Conservation (phyloP, 2,329 filamentous ascomycete genomes). For the Ceratocystis alfenasii region DNA sequence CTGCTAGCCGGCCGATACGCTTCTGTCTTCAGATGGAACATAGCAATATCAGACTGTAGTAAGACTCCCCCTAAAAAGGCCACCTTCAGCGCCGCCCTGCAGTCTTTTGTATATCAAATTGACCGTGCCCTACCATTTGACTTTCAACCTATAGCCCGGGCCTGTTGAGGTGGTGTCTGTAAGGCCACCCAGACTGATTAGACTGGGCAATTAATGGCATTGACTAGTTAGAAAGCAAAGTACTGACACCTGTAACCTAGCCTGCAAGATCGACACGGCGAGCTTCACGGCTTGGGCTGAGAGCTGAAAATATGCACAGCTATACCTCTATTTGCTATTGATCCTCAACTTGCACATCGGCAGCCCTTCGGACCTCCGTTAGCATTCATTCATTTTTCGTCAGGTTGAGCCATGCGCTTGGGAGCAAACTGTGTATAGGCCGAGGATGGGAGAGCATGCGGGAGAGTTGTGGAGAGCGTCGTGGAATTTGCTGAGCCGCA, state of each 20-base stretch:
- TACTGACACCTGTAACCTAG: not conserved
- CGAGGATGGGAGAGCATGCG: not conserved
- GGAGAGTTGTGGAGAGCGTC: not conserved
- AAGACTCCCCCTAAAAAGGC: not conserved
- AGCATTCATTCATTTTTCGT: not conserved
- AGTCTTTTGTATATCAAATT: not conserved
- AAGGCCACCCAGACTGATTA: too few relatives aligned
- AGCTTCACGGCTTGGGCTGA: not conserved
- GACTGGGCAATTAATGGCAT: too few relatives aligned
- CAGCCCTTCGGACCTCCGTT: constrained; percentile 1
- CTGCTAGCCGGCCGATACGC: not conserved
- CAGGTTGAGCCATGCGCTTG: not conserved
- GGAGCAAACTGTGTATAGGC: not conserved
- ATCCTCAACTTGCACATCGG: not conserved
- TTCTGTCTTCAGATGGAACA: not conserved
- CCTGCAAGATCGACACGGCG: not conserved
- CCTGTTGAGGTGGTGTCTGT: too few relatives aligned
- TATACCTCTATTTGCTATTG: not conserved
- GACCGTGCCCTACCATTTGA: too few relatives aligned
- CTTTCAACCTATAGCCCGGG: too few relatives aligned
- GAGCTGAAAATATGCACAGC: not conserved
- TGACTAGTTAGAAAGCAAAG: not conserved
- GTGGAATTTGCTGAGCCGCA: not conserved
- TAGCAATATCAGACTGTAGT: not conserved
- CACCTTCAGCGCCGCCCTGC: not conserved